Base-by-base conservation (phyloP, 2,329 filamentous ascomycete species). In the Trichoderma sp. region DNA sequence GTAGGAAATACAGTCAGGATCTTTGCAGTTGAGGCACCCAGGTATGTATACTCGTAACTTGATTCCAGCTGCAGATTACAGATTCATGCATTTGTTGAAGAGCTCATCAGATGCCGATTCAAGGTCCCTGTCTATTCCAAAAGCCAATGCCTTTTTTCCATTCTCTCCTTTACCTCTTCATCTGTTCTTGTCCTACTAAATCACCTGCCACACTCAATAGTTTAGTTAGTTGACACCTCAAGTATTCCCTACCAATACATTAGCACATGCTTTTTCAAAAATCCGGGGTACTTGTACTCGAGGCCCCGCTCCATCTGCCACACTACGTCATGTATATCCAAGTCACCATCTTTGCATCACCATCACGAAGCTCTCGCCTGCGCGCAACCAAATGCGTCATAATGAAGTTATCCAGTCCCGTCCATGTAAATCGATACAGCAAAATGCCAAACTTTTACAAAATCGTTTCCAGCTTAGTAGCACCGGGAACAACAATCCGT, bases 321-420 rank as follows among this genome's bases (percentile, higher is more conserved):
- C 71, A 72, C 71, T 72, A 72, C 71, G 71, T 72, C 71, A 72
- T 72, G 59, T 64, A 72, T 65, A 28, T 23, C 12, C 58, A 62
- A 32, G 68, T 26, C 55, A 20, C 12, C 20, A n/a, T 11, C n/a
- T 34, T 70, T 70, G 68, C 68, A 70, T 70, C 68, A 70, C 68
- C 68, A 70, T 63, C 66, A 62, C 66, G 66, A 62, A 61, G 57
- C 30, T 61, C 36, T 68, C 23, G 13, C 17, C 36, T 47, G 17
- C n/a, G 13, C 34, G 36, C 34, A 20, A 34, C 34, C 34, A 4
- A 23, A 47, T 68, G 66, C 66, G 66, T 68, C 66, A 68, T 68
- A 28, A 61, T 68, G 66, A 68, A 68, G 66, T 68, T 47, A 68
- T 61, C 23, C 28, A 12, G 43, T 23, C 28, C 17, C 12, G 17